A percentile compares a stretch with the other conserved stretches of the same genome.
These are phyloP conservation scores for Pulveroboletus sp. DNA, from an alignment of 768 basidiomycete genomes.

Conservation along the genomic window DNA sequence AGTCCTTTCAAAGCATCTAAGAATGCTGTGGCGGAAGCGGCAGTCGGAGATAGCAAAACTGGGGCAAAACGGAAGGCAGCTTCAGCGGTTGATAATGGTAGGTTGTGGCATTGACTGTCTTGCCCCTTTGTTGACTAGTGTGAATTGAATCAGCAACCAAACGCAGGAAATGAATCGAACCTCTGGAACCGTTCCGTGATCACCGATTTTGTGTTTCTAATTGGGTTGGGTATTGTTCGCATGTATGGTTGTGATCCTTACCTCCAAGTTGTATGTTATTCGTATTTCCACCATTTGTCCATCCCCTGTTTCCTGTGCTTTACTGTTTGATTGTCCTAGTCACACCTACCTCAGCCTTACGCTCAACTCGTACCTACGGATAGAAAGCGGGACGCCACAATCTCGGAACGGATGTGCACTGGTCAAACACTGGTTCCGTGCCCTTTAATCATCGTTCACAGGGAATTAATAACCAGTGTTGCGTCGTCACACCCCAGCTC, in stretches of 20 bases:
- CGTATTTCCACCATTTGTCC: conserved; percentile 15
- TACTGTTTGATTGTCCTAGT: background rate
- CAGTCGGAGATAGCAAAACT: conserved; percentile 18
- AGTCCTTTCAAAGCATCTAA: conserved; percentile 13
- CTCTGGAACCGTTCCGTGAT: background rate
- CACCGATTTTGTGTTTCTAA: background rate
- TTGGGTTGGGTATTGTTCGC: conserved; percentile 1
- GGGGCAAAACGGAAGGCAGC: conserved; percentile 46
- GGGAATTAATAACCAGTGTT: background rate
- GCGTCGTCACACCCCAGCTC: too few species aligned
- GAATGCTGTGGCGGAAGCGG: conserved; percentile 11
- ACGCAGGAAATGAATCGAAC: conserved; percentile 34
- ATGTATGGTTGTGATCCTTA: conserved; percentile 16
- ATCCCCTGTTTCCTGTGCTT: background rate
- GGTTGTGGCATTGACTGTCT: conserved; percentile 7
- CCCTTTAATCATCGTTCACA: background rate
- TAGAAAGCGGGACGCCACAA: background rate
- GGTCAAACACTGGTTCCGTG: background rate
- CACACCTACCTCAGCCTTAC: too few species aligned
- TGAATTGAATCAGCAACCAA: conserved; percentile 28
- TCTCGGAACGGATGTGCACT: background rate
- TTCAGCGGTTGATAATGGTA: conserved; percentile 36
- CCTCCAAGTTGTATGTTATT: conserved; percentile 21
- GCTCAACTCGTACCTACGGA: background rate
- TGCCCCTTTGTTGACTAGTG: background rate